phyloP scores from a whole-genome alignment of 2,329 filamentous ascomycete species.

The Ophiostoma piceae region DNA sequence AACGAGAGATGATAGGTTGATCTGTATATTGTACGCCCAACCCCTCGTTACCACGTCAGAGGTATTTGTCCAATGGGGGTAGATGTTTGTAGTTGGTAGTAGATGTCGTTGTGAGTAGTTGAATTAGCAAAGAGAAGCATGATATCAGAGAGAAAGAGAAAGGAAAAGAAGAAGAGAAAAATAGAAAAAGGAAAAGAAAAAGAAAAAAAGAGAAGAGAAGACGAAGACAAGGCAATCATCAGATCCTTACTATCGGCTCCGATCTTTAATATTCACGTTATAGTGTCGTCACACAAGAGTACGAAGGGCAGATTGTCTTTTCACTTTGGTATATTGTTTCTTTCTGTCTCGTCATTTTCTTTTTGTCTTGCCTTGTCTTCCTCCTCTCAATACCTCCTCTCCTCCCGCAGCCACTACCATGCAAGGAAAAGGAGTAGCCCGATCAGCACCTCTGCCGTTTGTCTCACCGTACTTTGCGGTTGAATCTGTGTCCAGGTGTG shows the following conservation, averaged over 20 bases:
- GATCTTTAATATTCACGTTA: background rate
- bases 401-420: background rate
- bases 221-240: too few relatives aligned
- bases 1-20: background rate
- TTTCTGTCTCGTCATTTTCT: background rate
- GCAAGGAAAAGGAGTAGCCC: background rate
- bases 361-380: background rate
- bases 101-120: background rate
- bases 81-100: too few relatives aligned
- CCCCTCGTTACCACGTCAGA: constrained; percentile 13
- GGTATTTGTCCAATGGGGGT: background rate
- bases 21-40: background rate
- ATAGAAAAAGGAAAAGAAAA: background rate
- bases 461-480: constrained; percentile 10
- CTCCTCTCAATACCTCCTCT: background rate
- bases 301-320: background rate
- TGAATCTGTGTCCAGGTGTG: background rate
- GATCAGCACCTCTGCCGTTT: background rate
- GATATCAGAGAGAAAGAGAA: background rate
- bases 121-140: background rate
- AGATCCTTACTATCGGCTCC: background rate
- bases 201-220: background rate
- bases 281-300: background rate
- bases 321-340: background rate
- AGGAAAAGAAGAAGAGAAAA: background rate